Evolutionary conservation across 1,139 yeast genomes (phyloP).

Genomic region (Candida sp.): DNA sequence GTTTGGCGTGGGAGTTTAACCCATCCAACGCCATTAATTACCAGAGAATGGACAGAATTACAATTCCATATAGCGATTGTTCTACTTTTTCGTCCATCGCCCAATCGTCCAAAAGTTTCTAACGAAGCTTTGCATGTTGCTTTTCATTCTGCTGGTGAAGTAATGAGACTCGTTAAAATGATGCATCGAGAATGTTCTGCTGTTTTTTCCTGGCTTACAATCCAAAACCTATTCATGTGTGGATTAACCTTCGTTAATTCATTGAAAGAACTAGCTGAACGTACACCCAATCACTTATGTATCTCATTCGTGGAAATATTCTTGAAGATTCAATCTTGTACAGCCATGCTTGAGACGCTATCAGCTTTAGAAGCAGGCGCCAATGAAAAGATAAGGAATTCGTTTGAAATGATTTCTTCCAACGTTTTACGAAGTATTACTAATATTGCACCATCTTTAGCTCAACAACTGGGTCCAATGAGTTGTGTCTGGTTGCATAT

Average conservation of each 20-base stretch:
- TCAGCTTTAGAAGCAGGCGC: constrained; percentile 9
- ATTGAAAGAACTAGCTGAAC: constrained; percentile 8
- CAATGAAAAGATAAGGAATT: constrained; percentile 8
- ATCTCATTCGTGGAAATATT: constrained; percentile 5
- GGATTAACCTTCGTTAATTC: constrained; percentile 10
- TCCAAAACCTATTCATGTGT: constrained; percentile 11
- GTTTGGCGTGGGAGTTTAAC: constrained; percentile 7
- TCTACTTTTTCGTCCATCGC: constrained; percentile 10
- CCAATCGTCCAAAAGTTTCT: constrained; percentile 8
- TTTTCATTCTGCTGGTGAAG: constrained; percentile 12
- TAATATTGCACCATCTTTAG: constrained; percentile 4
- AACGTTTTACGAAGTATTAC: constrained; percentile 7
- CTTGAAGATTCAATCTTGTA: constrained; percentile 9
- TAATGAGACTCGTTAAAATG: constrained; percentile 8
- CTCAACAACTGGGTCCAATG: background rate
- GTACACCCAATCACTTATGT: background rate
- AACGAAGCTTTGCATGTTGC: constrained; percentile 9
- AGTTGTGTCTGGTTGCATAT: constrained; percentile 9
- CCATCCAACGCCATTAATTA: constrained; percentile 8
- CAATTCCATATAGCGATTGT: constrained; percentile 10
- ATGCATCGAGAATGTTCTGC: constrained; percentile 11
- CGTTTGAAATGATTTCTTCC: constrained; percentile 10
- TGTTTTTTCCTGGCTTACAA: constrained; percentile 9
- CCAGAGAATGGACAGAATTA: constrained; percentile 11
- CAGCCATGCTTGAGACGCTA: constrained; percentile 9